phyloP scores from a whole-genome alignment of 1,284 basidiomycete genomes.

The Moniliophthora roreri region DNA sequence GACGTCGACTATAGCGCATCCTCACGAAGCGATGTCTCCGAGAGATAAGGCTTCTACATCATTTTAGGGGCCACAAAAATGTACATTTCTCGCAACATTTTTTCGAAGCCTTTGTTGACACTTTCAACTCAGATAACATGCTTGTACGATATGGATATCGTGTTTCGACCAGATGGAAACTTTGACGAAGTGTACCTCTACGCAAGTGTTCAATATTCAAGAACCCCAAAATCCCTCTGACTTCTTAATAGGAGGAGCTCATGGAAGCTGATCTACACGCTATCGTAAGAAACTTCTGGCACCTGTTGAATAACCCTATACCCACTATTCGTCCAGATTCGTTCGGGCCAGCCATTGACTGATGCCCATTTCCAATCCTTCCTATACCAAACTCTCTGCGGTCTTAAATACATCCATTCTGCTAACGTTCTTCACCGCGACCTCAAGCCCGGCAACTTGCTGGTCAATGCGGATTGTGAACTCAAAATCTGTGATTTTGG shows the following conservation, averaged over 20 bases:
- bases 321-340: constrained; percentile 62
- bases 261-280: constrained; percentile 99
- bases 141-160: constrained; percentile 96
- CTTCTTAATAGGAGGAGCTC: constrained; percentile 74
- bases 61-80: constrained; percentile 97
- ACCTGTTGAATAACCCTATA: constrained; percentile 1
- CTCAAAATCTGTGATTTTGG: constrained; percentile 99
- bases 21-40: constrained; percentile 92
- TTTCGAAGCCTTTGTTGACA: neutral
- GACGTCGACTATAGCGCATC: constrained; percentile 64
- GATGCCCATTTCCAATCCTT: constrained; percentile 99
- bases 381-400: constrained; percentile 98
- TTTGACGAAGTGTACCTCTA: constrained; percentile 97
- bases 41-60: constrained; percentile 91
- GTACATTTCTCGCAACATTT: constrained; percentile 40
- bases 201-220: constrained; percentile 40
- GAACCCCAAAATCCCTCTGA: neutral
- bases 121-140: constrained; percentile 71
- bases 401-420: constrained; percentile 98
- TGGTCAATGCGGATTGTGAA: constrained; percentile 98
- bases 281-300: constrained; percentile 61
- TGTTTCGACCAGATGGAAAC: constrained; percentile 83
- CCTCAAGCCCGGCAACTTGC: constrained; percentile 93
- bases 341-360: constrained; percentile 95
- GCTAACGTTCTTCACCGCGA: constrained; percentile 98